Conservation (phyloP, 108 stramenopile genomes). For the Fragilariopsis cylindrus region DNA sequence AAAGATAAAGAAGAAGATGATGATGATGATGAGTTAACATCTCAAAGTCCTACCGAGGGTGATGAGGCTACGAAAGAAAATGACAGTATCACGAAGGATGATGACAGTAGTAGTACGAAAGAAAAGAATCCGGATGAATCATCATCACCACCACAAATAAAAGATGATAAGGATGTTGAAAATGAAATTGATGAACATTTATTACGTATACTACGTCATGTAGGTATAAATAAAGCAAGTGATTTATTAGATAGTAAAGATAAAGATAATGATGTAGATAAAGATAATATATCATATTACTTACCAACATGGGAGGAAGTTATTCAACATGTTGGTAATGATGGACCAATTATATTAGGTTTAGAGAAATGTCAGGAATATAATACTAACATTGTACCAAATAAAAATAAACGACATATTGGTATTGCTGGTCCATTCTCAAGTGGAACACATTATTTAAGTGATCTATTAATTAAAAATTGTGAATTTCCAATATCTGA, state of each 20-base stretch:
- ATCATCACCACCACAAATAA: not conserved
- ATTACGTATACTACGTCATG: slow-evolving; percentile 4
- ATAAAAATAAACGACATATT: slow-evolving; percentile 33
- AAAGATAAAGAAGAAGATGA: too few relatives aligned
- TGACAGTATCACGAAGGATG: too few relatives aligned
- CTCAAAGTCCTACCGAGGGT: too few relatives aligned
- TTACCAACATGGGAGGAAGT: slow-evolving; percentile 55
- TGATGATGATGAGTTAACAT: too few relatives aligned
- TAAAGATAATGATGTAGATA: too few relatives aligned
- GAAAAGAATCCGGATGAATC: too few relatives aligned
- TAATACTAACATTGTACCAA: slow-evolving; percentile 29
- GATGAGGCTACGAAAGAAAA: too few relatives aligned
- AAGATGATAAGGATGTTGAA: not conserved
- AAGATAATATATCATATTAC: not conserved
- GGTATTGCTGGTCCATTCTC: slow-evolving; percentile 66
- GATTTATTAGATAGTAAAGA: not conserved
- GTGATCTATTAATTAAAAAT: slow-evolving; percentile 45
- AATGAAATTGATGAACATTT: not conserved
- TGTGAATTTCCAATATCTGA: slow-evolving; percentile 15
- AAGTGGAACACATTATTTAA: slow-evolving; percentile 62
- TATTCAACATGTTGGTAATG: slow-evolving; percentile 41
- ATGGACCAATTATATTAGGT: slow-evolving; percentile 45
- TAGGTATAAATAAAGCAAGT: not conserved
- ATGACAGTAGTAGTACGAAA: too few relatives aligned
- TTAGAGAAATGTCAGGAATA: slow-evolving; percentile 59